These are phyloP conservation scores for Neofusicoccum ribis DNA, from an alignment of 2,329 filamentous ascomycete species.

Conservation along the genomic window DNA sequence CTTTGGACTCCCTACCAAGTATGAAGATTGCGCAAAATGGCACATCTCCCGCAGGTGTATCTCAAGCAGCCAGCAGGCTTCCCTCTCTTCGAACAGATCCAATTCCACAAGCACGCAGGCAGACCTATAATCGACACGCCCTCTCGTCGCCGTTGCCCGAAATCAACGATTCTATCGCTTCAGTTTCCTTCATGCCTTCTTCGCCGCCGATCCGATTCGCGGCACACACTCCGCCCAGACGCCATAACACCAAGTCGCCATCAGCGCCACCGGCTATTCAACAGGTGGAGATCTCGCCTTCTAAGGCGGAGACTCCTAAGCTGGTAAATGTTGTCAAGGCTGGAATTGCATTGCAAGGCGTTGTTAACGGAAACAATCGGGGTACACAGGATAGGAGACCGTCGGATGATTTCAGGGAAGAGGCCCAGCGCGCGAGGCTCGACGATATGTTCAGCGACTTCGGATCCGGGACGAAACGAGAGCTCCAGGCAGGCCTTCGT, in stretches of 20 bases:
- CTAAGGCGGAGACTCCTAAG: conserved; percentile 14
- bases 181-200: conserved; percentile 21
- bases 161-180: conserved; percentile 10
- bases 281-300: conserved; percentile 22
- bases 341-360: conserved; percentile 39
- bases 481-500: conserved; percentile 40
- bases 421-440: conserved; percentile 26
- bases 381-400: conserved; percentile 22
- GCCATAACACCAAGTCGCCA: conserved; percentile 26
- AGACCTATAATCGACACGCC: neutral
- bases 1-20: conserved; percentile 47
- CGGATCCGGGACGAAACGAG: conserved; percentile 38
- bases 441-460: conserved; percentile 42
- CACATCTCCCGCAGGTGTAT: neutral
- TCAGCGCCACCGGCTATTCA: conserved; percentile 34
- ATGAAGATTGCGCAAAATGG: conserved; percentile 29
- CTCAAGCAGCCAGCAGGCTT: neutral
- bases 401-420: conserved; percentile 25
- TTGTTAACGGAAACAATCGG: conserved; percentile 34
- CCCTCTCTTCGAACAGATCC: conserved; percentile 7
- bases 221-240: conserved; percentile 31
- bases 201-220: conserved; percentile 26
- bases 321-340: conserved; percentile 39
- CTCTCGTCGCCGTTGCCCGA: conserved; percentile 7
- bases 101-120: neutral